A percentile compares a stretch with the other conserved stretches of the same genome.
phyloP scores from a whole-genome alignment of 2,329 filamentous ascomycete species.

The Coniella vitis region DNA sequence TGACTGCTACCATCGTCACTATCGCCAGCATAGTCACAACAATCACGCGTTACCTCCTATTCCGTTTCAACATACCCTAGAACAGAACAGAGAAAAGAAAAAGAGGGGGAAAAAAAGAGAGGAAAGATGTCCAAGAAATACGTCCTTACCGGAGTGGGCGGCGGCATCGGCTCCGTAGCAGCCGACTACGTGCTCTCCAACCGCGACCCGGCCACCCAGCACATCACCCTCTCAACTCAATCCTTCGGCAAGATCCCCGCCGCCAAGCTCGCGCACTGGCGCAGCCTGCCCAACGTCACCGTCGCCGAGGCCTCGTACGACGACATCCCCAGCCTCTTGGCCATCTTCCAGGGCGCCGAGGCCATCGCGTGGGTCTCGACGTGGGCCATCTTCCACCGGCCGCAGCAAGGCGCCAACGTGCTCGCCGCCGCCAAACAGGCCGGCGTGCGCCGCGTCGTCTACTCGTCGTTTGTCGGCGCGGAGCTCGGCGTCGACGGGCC shows the following conservation, averaged over 20 bases:
- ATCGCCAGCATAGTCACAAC: too few species aligned
- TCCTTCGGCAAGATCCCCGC: conserved; percentile 6
- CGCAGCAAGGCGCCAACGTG: conserved; percentile 17
- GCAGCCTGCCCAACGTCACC: conserved; percentile 6
- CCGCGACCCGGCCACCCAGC: conserved; percentile 11
- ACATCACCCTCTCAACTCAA: conserved; percentile 16
- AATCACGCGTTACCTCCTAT: too few species aligned
- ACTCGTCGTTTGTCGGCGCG: conserved; percentile 19
- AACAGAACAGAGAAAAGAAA: neutral
- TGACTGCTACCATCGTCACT: too few species aligned
- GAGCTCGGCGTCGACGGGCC: conserved; percentile 11
- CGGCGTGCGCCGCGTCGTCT: conserved; percentile 17
- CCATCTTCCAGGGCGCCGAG: conserved; percentile 18
- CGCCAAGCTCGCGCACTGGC: conserved; percentile 7
- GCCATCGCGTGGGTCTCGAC: conserved; percentile 19
- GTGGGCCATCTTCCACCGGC: conserved; percentile 16
- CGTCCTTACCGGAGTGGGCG: conserved; percentile 17
- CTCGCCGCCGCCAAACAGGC: conserved; percentile 15
- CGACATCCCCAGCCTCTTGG: conserved; percentile 12
- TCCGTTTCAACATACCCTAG: too few species aligned
- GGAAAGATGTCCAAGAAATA: conserved; percentile 18
- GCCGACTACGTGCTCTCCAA: conserved; percentile 15
- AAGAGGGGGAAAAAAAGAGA: too few species aligned
- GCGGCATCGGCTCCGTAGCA: conserved; percentile 16
- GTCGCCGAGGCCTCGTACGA: conserved; percentile 15